A percentile compares a stretch with the other conserved stretches of the same genome.
Conservation (phyloP, 2,329 filamentous ascomycete genomes). For the Fusarium sp. region DNA sequence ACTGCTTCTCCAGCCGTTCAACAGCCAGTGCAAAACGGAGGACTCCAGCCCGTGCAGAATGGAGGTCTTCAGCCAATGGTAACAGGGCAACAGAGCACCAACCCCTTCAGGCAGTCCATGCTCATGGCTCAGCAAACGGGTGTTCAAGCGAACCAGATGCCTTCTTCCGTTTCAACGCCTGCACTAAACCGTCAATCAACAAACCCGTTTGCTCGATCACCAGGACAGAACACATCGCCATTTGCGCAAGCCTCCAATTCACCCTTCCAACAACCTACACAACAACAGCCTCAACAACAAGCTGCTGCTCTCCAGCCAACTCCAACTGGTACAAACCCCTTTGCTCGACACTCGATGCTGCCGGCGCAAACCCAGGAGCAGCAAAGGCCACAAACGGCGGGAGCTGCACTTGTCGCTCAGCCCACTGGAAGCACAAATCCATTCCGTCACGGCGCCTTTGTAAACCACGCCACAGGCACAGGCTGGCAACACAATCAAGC, state of each 20-base stretch:
- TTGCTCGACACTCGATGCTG: conserved; percentile 58
- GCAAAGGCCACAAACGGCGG: conserved; percentile 59
- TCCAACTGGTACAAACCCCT: conserved; percentile 70
- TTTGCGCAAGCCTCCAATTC: conserved; percentile 53
- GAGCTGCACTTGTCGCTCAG: conserved; percentile 73
- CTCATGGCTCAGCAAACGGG: conserved; percentile 71
- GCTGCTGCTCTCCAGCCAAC: conserved; percentile 59
- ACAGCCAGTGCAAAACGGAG: conserved; percentile 36
- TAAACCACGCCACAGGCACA: conserved; percentile 87
- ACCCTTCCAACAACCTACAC: conserved; percentile 56
- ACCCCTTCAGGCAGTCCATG: conserved; percentile 95
- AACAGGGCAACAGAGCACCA: conserved; percentile 68
- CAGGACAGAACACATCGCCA: conserved; percentile 53
- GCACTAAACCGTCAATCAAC: conserved; percentile 74
- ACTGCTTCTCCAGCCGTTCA: conserved; percentile 40
- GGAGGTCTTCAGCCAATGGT: conserved; percentile 42
- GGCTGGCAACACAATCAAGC: conserved; percentile 87
- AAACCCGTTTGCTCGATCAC: conserved; percentile 85
- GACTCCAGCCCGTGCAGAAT: conserved; percentile 36
- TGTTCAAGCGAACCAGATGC: conserved; percentile 48
- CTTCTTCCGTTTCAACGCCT: conserved; percentile 56
- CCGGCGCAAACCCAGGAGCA: conserved; percentile 50
- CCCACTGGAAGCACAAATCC: conserved; percentile 93
- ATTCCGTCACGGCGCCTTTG: conserved; percentile 90
- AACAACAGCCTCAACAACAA: conserved; percentile 48